A percentile compares a stretch with the other conserved stretches of the same genome.
phyloP scores from a whole-genome alignment of 179 eudicot species.

The Vitellaria paradoxa region DNA sequence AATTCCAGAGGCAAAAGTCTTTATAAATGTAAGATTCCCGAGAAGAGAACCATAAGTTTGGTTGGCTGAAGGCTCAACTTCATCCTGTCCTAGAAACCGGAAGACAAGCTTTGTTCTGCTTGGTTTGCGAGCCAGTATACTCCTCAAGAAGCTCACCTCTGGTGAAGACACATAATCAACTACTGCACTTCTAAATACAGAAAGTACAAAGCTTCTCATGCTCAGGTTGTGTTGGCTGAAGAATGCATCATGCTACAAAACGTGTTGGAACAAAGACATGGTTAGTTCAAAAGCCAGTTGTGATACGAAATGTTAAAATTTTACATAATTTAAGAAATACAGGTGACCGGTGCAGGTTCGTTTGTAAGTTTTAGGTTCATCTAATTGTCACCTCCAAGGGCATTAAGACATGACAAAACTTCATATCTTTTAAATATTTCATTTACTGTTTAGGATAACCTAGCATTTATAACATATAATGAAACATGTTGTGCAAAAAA shows the following conservation, averaged over 20 bases:
- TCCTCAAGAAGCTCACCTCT: conserved; percentile 59
- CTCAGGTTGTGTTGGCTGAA: conserved; percentile 60
- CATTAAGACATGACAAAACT: too few species aligned
- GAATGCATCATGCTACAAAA: conserved; percentile 68
- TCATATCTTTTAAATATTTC: too few species aligned
- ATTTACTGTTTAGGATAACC: too few species aligned
- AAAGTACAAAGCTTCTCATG: conserved; percentile 53
- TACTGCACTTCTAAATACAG: conserved; percentile 37
- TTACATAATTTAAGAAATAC: not conserved
- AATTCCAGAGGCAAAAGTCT: conserved; percentile 74
- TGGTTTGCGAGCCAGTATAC: conserved; percentile 35
- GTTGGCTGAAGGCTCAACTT: conserved; percentile 63
- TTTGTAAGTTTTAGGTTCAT: too few species aligned
- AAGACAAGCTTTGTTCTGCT: conserved; percentile 52
- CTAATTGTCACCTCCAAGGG: too few species aligned
- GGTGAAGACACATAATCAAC: conserved; percentile 73
- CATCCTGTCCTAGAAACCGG: conserved; percentile 45
- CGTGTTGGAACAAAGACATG: not conserved
- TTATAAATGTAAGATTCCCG: conserved; percentile 57
- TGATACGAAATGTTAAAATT: not conserved
- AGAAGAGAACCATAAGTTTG: conserved; percentile 61
- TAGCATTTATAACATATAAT: too few species aligned
- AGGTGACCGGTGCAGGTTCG: too few species aligned
- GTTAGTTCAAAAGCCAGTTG: not conserved
- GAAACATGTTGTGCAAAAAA: too few species aligned